Base-by-base conservation (phyloP, 2,329 filamentous ascomycete genomes). In the Aurifilum marmelostoma region DNA sequence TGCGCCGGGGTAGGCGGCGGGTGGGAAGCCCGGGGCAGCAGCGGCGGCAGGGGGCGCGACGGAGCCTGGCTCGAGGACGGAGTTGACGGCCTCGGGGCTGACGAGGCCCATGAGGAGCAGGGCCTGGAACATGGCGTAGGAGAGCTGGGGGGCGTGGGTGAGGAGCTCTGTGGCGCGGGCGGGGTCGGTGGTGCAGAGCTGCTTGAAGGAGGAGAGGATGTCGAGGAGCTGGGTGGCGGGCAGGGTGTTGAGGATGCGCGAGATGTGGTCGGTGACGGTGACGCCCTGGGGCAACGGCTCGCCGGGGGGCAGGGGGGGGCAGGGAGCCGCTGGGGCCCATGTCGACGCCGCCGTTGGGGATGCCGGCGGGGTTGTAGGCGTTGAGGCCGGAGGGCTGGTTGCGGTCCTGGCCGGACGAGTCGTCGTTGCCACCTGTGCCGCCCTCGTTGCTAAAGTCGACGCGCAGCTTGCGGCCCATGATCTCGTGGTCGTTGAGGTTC, bases 371-470 rank as follows among this genome's bases (percentile, higher is more conserved):
- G 69, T 73, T 69, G 62, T 71, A 58, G 66, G 60, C 65, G 60
- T 64, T 69, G 65, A 21, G 64, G 56, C 41, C 67, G 50, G 63
- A 34, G 32, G 65, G 21, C 16, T 63, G 47, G 43, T 64, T 62
- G 56, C 39, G 68, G 39, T 71, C 47, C 69, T 74, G 47, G 27
- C 41, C 50, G 67, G 41, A 63, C 14, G 63, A 69, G 64, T 69
- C 68, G 41, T 66, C 63, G 39, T 64, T 66, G 47, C 52, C 43
- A 43, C 76, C 73, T n/a, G 80, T 80, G 71, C 85, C 88, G 73
- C 93, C 93, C 78, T 97, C 95, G 79, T 97, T 97, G 69, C 93
- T 96, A 81, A 97, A 99, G 80, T 98, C 96, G 67, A 99, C 96
- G 71, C 94, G 89, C 72, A 99, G 87, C 80, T 97, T 97, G 75